Evolutionary conservation across 208 protist genomes (phyloP), one percentile per base, ranked within the genome.

Genomic region (Acanthamoeba lugdunensis): DNA sequence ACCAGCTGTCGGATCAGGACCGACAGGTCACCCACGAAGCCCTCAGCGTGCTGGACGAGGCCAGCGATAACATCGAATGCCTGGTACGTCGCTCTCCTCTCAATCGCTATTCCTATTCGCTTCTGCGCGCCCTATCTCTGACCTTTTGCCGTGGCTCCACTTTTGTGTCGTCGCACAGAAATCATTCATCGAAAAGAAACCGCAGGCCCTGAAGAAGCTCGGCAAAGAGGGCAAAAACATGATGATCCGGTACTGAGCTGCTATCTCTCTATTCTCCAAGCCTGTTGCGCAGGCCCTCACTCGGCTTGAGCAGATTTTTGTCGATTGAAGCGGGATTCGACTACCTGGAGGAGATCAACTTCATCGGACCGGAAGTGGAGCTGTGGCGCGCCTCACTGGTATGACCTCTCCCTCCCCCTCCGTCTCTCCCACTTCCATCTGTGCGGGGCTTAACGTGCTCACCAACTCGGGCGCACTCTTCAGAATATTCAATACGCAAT

Each of bases 11-110:
- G 21, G 95, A 96, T 61, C 9, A 30, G 7, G 95, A 96, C 71
- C 9, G 30, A 30, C 89, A 95, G 73, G 95, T 96, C 8, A 56
- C 82, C 18, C 45, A 71, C 16, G 48, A 94, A 0, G 94, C 95
- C n/a, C 77, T 96, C 8, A 92, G 85, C 30, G 92, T 96, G 4
- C 37, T 96, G 14, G 94, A 95, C n/a, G 95, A 96, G 14, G 95
- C 95, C 8, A 96, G 95, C 75, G 94, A 96, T 28, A 85, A 94
- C 50, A 21, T 28, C 21, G 73, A 90, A 14, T 90, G 89, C 33
- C 71, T 96, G 4, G 95, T 90, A 73, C 23, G 84, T 69, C 61
- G 6, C 61, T 69, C 52, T 28, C 28, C 23, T 71, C n/a, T n/a
- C 61, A 50, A 50, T 50, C 48, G 45, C 45, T 50, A 50, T 50